Base-by-base conservation (phyloP, 768 basidiomycete species). In the Termitomyces sp. region DNA sequence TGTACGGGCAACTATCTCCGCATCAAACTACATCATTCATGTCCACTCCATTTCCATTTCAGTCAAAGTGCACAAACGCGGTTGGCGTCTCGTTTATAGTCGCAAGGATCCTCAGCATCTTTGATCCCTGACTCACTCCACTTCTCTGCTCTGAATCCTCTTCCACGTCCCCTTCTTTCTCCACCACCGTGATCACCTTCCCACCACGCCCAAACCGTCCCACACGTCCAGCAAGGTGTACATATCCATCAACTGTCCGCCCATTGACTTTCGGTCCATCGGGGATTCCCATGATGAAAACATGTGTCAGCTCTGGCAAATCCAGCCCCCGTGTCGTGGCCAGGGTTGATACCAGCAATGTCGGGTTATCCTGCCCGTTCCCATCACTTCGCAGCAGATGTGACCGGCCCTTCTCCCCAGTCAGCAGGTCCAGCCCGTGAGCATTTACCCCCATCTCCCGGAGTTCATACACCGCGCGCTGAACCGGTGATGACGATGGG, bases 261-360 rank as follows among this genome's bases (percentile, higher is more conserved):
- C 76, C 78, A 47, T 66, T 73, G 37, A 76, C 72, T 46, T 64
- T 71, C 12, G 64, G 70, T 32, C 75, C 79, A 58, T 81, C 79
- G 6, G 83, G 80, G 3, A 87, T 72, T 4, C 89, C 89, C 45
- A 88, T 71, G 50, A 91, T 74, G 68, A 93, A 91, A 20, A 92
- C 89, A 67, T 91, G 90, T 47, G 82, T 82, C 64, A 92, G 74
- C 59, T 78, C 79, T 10, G 85, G 86, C 52, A 92, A 70, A 72
- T 93, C 89, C 49, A 93, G 71, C 27, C 90, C 90, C 48, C 91
- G 84, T 36, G 82, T 83, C 20, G 85, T 85, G 18, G 88, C 87
- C 24, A 82, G 72, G 0, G 89, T 91, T 14, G 81, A 79, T 40
- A 93, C 86, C 33, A 93, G 75, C 65, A 92, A 67, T 24, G 71